Base-by-base conservation (phyloP, 129 eudicot species). In the Pulicaria dysenterica region DNA sequence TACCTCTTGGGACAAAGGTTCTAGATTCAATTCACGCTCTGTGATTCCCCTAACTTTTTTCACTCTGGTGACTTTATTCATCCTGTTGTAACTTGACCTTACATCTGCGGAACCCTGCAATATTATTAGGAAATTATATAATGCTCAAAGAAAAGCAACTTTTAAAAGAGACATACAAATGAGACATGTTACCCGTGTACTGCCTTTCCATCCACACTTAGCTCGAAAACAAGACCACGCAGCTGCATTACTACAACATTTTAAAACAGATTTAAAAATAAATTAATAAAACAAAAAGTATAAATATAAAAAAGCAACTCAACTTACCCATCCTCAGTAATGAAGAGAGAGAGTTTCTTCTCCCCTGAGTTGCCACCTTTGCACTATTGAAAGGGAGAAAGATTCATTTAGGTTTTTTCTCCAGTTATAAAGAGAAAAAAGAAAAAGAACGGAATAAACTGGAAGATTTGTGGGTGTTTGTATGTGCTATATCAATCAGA, bases 131-230 rank as follows among this genome's bases (percentile, higher is more conserved):
- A 45, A 46, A 49, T 58, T 66, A 49, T 56, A 46, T 6, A 61
- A 76, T 5, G 31, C 39, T 65, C 39, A 49, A 73, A 56, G 41
- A 10, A 74, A 19, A 34, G 64, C 38, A 62, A 51, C 31, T 9
- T 16, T 5, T 16, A 44, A 55, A 12, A 19, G 13, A 42, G 12
- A 5, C 31, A 19, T 5, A 69, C 13, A 47, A 38, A 37, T 4
- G 7, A 13, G 5, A 48, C n/a, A 24, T 58, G 15, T 69, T 89
- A 90, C 96, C 67, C 74, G 84, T 56, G 84, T 81, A 67, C 43
- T 57, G 50, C 96, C 96, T 58, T 40, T 83, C 96, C 96, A 90
- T 64, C 93, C 93, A 78, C 96, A 87, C 73, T 78, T 86, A 37
- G 84, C 96, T 58, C 93, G 86, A 70, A 77, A 83, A 73, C 96